Evolutionary conservation across 441 rosid species (phyloP), one percentile per base, ranked within the genome.

Genomic region (Gossypium davidsonii): DNA sequence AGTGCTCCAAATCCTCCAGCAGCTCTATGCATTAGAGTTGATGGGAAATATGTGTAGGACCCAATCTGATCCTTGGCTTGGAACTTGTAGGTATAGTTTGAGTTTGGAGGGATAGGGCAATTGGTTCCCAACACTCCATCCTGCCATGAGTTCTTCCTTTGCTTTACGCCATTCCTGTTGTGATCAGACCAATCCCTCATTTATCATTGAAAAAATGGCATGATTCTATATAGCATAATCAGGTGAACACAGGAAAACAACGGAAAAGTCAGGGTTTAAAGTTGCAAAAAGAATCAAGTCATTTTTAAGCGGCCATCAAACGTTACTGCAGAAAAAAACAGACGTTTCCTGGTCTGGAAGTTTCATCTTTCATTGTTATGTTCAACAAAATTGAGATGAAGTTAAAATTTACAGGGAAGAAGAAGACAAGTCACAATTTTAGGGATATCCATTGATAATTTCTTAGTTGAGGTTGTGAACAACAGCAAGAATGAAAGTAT

Each of bases 141-240:
- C 83, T 94, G 97, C 98, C 98, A 94, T 48, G 98, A 94, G 82
- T 92, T 89, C 85, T 92, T 94, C 89, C 98, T 88, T 75, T 94
- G 98, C 72, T 94, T 94, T 11, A 94, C 85, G 15, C 98, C 98
- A 74, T 94, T 94, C 97, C 98, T 94, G 59, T 66, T 17, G n/a
- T 28, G 1, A 74, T 58, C 48, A 20, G 72, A 61, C 44, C 53
- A 60, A 66, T 48, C 39, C 48, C 56, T 49, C 8, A 34, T 60
- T 61, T 69, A 58, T 6, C 12, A 11, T 46, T 48, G 55, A 37
- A 34, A 52, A 60, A 31, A 31, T 44, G 59, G 17, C 59, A 60
- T 52, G 37, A 44, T 63, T 69, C 70, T 73, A 56, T 10, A 72
- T 25, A n/a, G 49, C 71, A 64, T 11, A 76, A 56, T 17, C 70